Percentiles rank a stretch among this genome's conserved stretches.
These are phyloP conservation scores for Cyberlindnera misumaiensis DNA, from an alignment of 805 yeast species.

Conservation along the genomic window DNA sequence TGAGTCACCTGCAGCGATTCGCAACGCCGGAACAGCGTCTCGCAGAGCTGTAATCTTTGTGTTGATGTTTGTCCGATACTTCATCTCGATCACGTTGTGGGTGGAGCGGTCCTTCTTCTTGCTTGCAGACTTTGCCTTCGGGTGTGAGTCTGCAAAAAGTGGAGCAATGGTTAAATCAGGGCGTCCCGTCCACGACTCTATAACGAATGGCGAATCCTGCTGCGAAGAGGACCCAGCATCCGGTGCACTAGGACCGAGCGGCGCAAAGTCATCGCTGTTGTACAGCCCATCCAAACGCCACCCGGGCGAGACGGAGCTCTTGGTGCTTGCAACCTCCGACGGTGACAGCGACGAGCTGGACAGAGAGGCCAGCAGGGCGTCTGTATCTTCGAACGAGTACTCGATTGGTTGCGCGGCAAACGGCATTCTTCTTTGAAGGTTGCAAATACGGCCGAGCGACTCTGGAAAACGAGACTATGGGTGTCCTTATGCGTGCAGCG, in stretches of 20 bases:
- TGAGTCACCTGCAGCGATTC: constrained; percentile 51
- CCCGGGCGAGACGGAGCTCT: constrained; percentile 18
- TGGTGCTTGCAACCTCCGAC: constrained; percentile 16
- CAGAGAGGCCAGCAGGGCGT: constrained; percentile 22
- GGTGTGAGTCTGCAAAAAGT: no score
- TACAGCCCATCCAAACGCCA: constrained; percentile 1
- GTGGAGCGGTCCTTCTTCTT: constrained; percentile 46
- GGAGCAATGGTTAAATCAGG: no score
- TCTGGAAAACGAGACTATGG: no score
- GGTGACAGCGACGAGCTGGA: constrained; percentile 21
- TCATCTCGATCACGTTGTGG: constrained; percentile 77
- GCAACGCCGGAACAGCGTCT: constrained; percentile 72
- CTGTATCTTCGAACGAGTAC: constrained; percentile 24
- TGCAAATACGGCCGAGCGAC: no score
- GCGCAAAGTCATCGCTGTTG: constrained; percentile 4
- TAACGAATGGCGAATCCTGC: no score
- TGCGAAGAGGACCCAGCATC: no score
- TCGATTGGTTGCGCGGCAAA: background rate
- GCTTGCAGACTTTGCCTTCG: no score
- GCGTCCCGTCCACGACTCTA: no score
- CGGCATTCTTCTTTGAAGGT: no score
- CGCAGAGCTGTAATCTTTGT: constrained; percentile 60
- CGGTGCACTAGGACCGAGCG: no score
- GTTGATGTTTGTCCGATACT: constrained; percentile 72
- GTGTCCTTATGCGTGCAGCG: no score